Evolutionary conservation across 208 protist genomes (phyloP).

Genomic region (Leishmania mexicana): DNA sequence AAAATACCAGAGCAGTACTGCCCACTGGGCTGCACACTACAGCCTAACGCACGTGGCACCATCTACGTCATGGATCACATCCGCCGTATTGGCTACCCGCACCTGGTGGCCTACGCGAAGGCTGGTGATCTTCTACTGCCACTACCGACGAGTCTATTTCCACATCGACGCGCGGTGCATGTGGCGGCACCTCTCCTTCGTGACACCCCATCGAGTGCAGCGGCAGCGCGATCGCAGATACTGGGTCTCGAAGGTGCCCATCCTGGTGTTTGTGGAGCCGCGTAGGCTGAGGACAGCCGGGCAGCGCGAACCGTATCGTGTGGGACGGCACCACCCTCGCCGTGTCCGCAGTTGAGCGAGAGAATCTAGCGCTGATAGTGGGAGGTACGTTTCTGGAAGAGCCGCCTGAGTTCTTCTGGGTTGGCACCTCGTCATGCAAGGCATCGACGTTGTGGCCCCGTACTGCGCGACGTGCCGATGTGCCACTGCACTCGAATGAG

Average conservation of each 20-base stretch:
- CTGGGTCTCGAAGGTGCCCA: background rate
- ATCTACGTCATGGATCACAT: constrained; percentile 30
- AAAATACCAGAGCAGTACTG: constrained; percentile 18
- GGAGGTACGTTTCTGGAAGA: background rate
- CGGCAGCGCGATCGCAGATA: constrained; percentile 1
- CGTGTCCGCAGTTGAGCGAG: background rate
- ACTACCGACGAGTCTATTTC: constrained; percentile 23
- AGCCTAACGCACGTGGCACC: constrained; percentile 7
- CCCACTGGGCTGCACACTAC: constrained; percentile 19
- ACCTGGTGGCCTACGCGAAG: background rate
- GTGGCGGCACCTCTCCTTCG: constrained; percentile 12
- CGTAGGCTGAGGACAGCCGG: constrained; percentile 1
- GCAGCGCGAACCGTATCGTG: constrained; percentile 1
- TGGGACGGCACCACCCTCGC: constrained; percentile 11
- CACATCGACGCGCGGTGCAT: background rate
- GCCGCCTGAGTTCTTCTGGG: constrained; percentile 12
- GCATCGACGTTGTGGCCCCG: constrained; percentile 8
- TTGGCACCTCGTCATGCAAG: constrained; percentile 18
- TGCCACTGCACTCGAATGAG: background rate
- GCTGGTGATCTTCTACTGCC: constrained; percentile 14
- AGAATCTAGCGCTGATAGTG: background rate
- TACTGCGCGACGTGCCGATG: constrained; percentile 11
- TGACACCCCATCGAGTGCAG: constrained; percentile 1
- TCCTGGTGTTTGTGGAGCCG: background rate
- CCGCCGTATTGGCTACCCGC: constrained; percentile 15